Conservation (phyloP, 495 filamentous ascomycete species). For the Chlorociboria aeruginascens region DNA sequence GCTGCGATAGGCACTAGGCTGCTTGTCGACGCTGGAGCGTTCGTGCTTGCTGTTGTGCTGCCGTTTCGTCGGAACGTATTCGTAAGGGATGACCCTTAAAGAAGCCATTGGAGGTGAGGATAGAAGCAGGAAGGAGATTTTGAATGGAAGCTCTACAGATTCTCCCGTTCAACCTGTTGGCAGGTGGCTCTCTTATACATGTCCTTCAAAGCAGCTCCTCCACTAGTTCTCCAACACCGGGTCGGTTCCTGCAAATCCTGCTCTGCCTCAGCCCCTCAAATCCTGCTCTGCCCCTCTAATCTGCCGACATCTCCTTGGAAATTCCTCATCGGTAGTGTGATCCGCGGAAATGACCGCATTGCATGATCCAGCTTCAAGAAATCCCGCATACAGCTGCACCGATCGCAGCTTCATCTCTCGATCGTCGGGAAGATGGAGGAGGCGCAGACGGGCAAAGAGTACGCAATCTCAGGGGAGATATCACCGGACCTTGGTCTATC, state of each 20-base stretch:
- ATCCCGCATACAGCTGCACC: background rate
- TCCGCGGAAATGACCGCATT: too few relatives aligned
- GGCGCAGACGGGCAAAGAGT: background rate
- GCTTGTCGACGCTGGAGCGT: background rate
- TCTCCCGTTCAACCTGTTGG: conserved; percentile 1
- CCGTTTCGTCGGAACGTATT: too few relatives aligned
- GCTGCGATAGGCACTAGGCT: background rate
- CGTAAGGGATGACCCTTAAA: too few relatives aligned
- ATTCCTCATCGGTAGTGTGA: too few relatives aligned
- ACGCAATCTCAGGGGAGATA: background rate
- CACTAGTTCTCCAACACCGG: background rate
- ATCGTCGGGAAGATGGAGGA: background rate
- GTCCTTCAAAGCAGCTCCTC: conserved; percentile 1
- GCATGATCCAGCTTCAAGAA: too few relatives aligned
- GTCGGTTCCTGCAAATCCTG: background rate
- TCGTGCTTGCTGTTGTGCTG: background rate
- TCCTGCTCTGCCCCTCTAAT: background rate
- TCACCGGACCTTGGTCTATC: background rate
- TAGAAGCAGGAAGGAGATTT: too few relatives aligned
- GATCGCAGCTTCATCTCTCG: conserved; percentile 1
- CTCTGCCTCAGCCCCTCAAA: background rate
- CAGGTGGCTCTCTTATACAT: background rate
- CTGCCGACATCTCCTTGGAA: background rate
- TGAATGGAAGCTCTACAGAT: background rate
- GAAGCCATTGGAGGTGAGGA: too few relatives aligned